Base-by-base conservation (phyloP, 352 stramenopile species). In the Plasmopara viticola region DNA sequence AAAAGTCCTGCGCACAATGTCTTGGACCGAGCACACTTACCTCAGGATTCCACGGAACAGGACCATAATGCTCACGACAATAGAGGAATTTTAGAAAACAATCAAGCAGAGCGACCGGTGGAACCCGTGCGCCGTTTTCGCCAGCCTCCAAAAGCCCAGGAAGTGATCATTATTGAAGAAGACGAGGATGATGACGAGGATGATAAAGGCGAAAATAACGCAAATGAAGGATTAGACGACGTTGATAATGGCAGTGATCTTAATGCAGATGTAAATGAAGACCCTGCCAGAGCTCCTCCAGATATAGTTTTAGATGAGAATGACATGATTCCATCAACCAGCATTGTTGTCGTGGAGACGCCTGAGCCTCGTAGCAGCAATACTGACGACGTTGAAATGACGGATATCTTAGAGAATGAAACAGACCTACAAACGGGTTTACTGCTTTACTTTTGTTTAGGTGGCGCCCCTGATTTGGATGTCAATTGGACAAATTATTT, bases 121-220 rank as follows among this genome's bases (percentile, higher is more conserved):
- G 20, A 25, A 25, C 20, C 20, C 20, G 1, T 25, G 20, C 63
- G 63, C 35, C 63, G 63, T 18, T 70, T 45, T 45, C 66, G 72
- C 29, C 64, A 70, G 28, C 25, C 50, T 20, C 63, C 60, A 0
- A 56, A 52, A 28, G 50, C 43, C 13, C 53, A 60, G 37, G 73
- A 87, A 41, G 64, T 87, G 41, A 87, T 87, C 44, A 65, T 87
- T 28, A 87, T 87, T 65, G 76, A 87, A 66, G 73, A 84, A 8
- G 69, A 82, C 13, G 73, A 82, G 6, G 69, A 74, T 15, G 56
- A 73, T 5, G 56, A 57, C 12, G 49, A 56, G 10, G 48, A 50
- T 0, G 44, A 51, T 14, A 31, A 35, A 8, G 34, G 46, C 5
- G 15, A 44, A 78, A 46, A 66, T 70, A 64, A 74, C 39, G 42